A percentile compares a stretch with the other conserved stretches of the same genome.
phyloP scores from a whole-genome alignment of 1,139 yeast species.

The Zygosaccharomyces sapae region DNA sequence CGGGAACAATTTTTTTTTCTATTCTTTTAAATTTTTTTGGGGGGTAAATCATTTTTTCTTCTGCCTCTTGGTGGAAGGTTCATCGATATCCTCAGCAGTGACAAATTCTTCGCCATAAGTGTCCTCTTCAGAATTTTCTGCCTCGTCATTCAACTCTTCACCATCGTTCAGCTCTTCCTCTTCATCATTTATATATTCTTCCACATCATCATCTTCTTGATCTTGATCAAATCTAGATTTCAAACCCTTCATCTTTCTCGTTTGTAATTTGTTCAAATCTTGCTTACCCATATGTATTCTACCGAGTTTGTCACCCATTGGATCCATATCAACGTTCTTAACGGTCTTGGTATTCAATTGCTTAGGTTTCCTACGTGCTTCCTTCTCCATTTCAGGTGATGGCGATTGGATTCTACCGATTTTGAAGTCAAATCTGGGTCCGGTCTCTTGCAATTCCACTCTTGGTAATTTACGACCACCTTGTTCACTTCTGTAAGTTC shows the following conservation, averaged over 20 bases:
- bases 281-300: constrained; percentile 95
- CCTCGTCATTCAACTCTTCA: constrained; percentile 49
- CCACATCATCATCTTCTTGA: constrained; percentile 45
- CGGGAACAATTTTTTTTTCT: not conserved
- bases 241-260: constrained; percentile 98
- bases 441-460: constrained; percentile 90
- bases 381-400: constrained; percentile 84
- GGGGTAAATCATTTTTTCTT: constrained; percentile 28
- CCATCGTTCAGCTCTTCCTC: constrained; percentile 44
- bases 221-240: constrained; percentile 79
- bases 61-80: constrained; percentile 42
- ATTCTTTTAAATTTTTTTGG: not conserved
- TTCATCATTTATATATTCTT: constrained; percentile 36
- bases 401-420: constrained; percentile 86
- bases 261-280: constrained; percentile 83
- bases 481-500: constrained; percentile 77
- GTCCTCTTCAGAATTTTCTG: constrained; percentile 42
- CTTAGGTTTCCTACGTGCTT: constrained; percentile 77
- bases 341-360: constrained; percentile 76
- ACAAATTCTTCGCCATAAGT: constrained; percentile 60
- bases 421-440: constrained; percentile 91
- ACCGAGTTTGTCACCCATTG: constrained; percentile 95
- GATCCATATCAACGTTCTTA: constrained; percentile 85
- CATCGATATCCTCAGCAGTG: constrained; percentile 49
- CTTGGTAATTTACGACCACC: constrained; percentile 67